Conservation (phyloP, 2,329 filamentous ascomycete genomes). For the Penicillium sp. region DNA sequence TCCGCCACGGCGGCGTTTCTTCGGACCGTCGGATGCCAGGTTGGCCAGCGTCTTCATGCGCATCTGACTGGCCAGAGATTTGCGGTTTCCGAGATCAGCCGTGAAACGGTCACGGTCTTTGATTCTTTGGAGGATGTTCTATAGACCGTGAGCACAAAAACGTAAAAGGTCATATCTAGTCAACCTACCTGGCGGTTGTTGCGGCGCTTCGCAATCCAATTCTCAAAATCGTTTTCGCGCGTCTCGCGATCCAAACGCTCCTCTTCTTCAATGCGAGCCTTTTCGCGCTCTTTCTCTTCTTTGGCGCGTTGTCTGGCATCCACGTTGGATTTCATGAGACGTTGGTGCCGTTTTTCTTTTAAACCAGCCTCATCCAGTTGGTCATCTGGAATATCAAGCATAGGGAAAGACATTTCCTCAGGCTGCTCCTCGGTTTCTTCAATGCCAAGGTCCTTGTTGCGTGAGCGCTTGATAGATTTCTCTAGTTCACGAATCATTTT, state of each 20-base stretch:
- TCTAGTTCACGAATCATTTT: slow-evolving; percentile 85
- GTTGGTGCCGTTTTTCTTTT: slow-evolving; percentile 90
- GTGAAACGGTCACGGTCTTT: slow-evolving; percentile 92
- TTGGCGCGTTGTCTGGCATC: slow-evolving; percentile 93
- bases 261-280: slow-evolving; percentile 77
- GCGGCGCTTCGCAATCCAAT: slow-evolving; percentile 81
- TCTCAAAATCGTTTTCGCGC: slow-evolving; percentile 77
- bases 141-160: slow-evolving; percentile 25
- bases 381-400: slow-evolving; percentile 87
- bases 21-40: slow-evolving; percentile 82
- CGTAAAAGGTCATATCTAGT: background rate
- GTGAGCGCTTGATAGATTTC: slow-evolving; percentile 80
- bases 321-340: slow-evolving; percentile 89
- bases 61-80: slow-evolving; percentile 92
- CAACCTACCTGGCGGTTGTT: slow-evolving; percentile 59
- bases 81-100: slow-evolving; percentile 91
- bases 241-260: slow-evolving; percentile 80
- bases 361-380: slow-evolving; percentile 86
- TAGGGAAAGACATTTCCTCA: slow-evolving; percentile 76
- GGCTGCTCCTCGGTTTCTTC: slow-evolving; percentile 76
- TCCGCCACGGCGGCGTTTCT: slow-evolving; percentile 79
- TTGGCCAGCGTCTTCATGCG: slow-evolving; percentile 98
- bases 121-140: slow-evolving; percentile 73
- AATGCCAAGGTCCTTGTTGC: slow-evolving; percentile 90
- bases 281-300: slow-evolving; percentile 91